Evolutionary conservation across 805 yeast species (phyloP).

Genomic region (Grigorovia humatica): DNA sequence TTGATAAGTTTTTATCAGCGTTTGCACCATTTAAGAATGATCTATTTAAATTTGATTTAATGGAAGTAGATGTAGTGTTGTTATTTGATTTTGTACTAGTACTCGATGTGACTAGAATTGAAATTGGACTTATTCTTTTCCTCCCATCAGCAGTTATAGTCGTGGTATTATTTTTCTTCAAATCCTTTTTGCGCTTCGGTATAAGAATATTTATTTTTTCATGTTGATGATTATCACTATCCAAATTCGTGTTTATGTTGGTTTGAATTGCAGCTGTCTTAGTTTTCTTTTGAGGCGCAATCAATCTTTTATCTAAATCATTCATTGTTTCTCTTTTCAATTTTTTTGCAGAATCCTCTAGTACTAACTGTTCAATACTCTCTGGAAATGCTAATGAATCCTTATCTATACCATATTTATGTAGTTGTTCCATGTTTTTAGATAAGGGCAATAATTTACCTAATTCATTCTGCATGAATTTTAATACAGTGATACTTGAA

Average conservation of each 20-base stretch:
- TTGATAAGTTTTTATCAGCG: neutral
- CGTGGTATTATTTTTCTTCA: slow-evolving; percentile 32
- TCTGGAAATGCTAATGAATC: slow-evolving; percentile 83
- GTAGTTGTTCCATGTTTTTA: slow-evolving; percentile 56
- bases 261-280: neutral
- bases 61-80: neutral
- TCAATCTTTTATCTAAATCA: slow-evolving; percentile 6
- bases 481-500: slow-evolving; percentile 62
- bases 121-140: slow-evolving; percentile 62
- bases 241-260: neutral
- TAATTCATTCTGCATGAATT: slow-evolving; percentile 54
- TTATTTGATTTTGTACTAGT: neutral
- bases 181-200: slow-evolving; percentile 23
- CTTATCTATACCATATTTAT: slow-evolving; percentile 79
- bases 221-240: neutral
- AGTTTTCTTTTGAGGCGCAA: neutral
- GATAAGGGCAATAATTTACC: slow-evolving; percentile 57
- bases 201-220: slow-evolving; percentile 16
- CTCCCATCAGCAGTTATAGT: slow-evolving; percentile 67
- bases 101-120: slow-evolving; percentile 34
- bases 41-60: neutral
- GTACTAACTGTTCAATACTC: slow-evolving; percentile 60
- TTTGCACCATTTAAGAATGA: neutral
- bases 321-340: slow-evolving; percentile 17
- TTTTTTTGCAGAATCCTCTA: slow-evolving; percentile 54